A percentile compares a stretch with the other conserved stretches of the same genome.
These are phyloP conservation scores for Phaeosphaeria sp. DNA, from an alignment of 2,329 filamentous ascomycete species.

Conservation along the genomic window DNA sequence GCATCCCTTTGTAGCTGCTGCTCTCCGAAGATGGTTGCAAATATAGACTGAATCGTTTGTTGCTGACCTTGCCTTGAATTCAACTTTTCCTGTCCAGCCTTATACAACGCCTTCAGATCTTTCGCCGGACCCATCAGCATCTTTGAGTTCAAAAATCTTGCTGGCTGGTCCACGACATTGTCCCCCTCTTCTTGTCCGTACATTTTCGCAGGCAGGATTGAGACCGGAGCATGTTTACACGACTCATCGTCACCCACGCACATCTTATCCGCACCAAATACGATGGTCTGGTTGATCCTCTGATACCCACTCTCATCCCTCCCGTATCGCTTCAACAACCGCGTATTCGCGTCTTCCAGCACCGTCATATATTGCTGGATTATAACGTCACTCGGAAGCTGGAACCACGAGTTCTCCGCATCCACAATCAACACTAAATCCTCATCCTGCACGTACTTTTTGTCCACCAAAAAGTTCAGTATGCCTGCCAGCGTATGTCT, in stretches of 20 bases:
- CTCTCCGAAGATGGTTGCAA: constrained; percentile 61
- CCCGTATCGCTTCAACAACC: constrained; percentile 60
- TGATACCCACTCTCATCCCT: constrained; percentile 22
- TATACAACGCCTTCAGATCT: constrained; percentile 56
- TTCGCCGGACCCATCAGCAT: constrained; percentile 59
- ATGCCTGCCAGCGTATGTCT: constrained; percentile 55
- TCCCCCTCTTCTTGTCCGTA: constrained; percentile 56
- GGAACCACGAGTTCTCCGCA: constrained; percentile 69
- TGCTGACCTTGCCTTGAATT: constrained; percentile 38
- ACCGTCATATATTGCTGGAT: constrained; percentile 67
- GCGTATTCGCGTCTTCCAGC: constrained; percentile 59
- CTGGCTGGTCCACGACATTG: constrained; percentile 24
- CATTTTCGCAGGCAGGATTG: constrained; percentile 56
- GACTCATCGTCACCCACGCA: constrained; percentile 59
- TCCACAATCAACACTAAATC: constrained; percentile 71
- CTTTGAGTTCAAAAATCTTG: constrained; percentile 56
- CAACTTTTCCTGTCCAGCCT: constrained; percentile 49
- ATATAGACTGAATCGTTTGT: constrained; percentile 51
- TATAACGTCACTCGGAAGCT: constrained; percentile 68
- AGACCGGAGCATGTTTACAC: constrained; percentile 62
- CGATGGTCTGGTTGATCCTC: constrained; percentile 58
- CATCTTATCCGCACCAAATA: constrained; percentile 63
- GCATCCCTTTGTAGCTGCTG: constrained; percentile 59
- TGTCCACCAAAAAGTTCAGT: constrained; percentile 56
- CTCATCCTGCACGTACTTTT: constrained; percentile 58